Conservation (phyloP, 2,329 filamentous ascomycete genomes). For the Pyricularia grisea region DNA sequence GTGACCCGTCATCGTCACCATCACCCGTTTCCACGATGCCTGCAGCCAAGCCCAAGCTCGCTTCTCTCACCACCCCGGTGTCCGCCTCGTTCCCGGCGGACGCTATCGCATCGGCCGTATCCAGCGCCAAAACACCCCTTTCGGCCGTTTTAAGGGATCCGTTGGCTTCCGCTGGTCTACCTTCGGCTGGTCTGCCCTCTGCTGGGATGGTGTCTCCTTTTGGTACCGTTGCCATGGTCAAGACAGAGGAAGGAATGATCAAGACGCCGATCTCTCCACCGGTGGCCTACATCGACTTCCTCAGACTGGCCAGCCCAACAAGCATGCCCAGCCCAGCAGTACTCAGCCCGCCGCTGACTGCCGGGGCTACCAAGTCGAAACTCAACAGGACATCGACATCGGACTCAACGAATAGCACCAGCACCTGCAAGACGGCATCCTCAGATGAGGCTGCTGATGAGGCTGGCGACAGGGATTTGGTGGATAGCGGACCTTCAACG, state of each 20-base stretch:
- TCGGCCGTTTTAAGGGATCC: conserved; percentile 33
- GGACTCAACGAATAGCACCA: conserved; percentile 7
- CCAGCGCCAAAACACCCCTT: conserved; percentile 60
- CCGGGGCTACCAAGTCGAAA: conserved; percentile 12
- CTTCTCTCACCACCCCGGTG: conserved; percentile 51
- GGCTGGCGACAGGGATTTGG: conserved; percentile 11
- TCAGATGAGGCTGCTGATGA: conserved; percentile 25
- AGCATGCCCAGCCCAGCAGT: neutral
- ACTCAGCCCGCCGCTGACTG: conserved; percentile 15
- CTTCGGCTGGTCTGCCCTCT: conserved; percentile 28
- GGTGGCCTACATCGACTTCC: conserved; percentile 82
- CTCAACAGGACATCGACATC: conserved; percentile 17
- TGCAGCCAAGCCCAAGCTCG: conserved; percentile 37
- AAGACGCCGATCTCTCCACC: conserved; percentile 89
- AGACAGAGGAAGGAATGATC: conserved; percentile 52
- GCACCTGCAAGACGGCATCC: conserved; percentile 30
- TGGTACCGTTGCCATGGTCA: conserved; percentile 48
- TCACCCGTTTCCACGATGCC: conserved; percentile 33
- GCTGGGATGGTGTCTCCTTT: conserved; percentile 26
- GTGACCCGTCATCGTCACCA: conserved; percentile 1
- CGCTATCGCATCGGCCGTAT: conserved; percentile 21
- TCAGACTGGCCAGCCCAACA: conserved; percentile 51
- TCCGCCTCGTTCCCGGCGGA: conserved; percentile 48
- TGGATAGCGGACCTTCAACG: conserved; percentile 40
- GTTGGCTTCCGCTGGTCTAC: conserved; percentile 31